A percentile compares a stretch with the other conserved stretches of the same genome.
Evolutionary conservation across 306 rosid genomes (phyloP).

Genomic region (Ormosia semicastrata): DNA sequence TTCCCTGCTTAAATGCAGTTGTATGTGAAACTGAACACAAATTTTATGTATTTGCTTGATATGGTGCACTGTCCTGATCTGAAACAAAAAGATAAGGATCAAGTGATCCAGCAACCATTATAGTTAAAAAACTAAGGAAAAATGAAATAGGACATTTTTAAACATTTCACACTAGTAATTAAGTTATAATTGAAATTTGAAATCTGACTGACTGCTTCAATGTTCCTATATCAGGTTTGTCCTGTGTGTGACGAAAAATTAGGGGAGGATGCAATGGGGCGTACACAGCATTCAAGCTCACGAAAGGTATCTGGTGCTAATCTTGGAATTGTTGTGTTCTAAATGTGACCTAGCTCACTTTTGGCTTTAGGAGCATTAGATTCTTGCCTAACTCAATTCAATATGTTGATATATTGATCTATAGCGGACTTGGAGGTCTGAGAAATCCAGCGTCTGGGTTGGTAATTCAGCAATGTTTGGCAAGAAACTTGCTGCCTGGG

Average conservation of each 20-base stretch:
- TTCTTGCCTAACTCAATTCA: constrained; percentile 5
- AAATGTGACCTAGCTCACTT: not conserved
- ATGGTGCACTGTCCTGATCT: constrained; percentile 19
- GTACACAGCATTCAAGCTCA: constrained; percentile 51
- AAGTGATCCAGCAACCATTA: not conserved
- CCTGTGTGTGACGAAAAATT: constrained; percentile 74
- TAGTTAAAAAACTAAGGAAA: constrained; percentile 12
- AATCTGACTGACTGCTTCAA: constrained; percentile 23
- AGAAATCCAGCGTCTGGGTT: constrained; percentile 30
- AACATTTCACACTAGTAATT: not conserved
- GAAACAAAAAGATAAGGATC: not conserved
- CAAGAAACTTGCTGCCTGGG: constrained; percentile 36
- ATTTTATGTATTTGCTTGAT: not conserved
- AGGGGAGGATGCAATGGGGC: constrained; percentile 56
- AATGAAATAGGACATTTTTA: not conserved
- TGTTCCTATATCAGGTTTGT: constrained; percentile 65
- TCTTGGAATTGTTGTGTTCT: not conserved
- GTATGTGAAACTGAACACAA: not conserved
- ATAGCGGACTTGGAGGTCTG: constrained; percentile 52
- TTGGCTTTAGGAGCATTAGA: not conserved
- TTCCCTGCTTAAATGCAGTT: constrained; percentile 3
- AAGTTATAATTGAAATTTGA: constrained; percentile 31
- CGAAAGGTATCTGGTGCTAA: constrained; percentile 52
- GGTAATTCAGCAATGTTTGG: constrained; percentile 35
- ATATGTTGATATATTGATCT: constrained; percentile 15